Conservation (phyloP, 805 yeast genomes). For the Suhomyces kilbournensis region DNA sequence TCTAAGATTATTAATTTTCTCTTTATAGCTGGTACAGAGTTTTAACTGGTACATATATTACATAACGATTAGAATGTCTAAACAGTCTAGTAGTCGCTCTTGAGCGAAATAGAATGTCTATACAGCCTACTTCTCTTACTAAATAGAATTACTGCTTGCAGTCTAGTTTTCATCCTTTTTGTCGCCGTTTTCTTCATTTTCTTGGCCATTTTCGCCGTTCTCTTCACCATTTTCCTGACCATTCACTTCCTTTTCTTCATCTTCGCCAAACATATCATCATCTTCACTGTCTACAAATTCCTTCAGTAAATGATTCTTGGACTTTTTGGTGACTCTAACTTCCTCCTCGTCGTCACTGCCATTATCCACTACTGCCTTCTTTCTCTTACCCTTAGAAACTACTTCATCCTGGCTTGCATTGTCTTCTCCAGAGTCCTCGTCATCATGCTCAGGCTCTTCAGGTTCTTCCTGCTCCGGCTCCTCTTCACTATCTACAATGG, state of each 20-base stretch:
- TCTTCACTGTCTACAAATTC: conserved; percentile 49
- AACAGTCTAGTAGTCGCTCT: too few relatives aligned
- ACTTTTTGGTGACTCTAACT: conserved; percentile 32
- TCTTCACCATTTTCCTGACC: conserved; percentile 2
- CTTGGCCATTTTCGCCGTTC: conserved; percentile 21
- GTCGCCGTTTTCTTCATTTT: conserved; percentile 18
- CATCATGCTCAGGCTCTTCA: neutral
- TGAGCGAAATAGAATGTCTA: too few relatives aligned
- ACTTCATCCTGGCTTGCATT: conserved; percentile 5
- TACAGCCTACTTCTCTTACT: too few relatives aligned
- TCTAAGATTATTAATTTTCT: too few relatives aligned
- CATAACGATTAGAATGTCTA: neutral
- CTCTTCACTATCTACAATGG: conserved; percentile 29
- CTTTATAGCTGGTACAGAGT: conserved; percentile 6
- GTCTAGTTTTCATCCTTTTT: conserved; percentile 25
- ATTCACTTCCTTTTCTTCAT: conserved; percentile 16
- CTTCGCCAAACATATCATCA: conserved; percentile 23
- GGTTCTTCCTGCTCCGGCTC: conserved; percentile 5
- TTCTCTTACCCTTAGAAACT: conserved; percentile 21
- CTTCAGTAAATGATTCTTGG: conserved; percentile 26
- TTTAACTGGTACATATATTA: neutral
- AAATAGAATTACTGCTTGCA: neutral
- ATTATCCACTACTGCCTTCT: conserved; percentile 26
- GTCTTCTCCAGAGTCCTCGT: conserved; percentile 11
- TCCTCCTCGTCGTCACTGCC: conserved; percentile 29